phyloP scores from a whole-genome alignment of 2,329 filamentous ascomycete genomes.

The Ophiognomonia clavigignenti-juglandacearum region DNA sequence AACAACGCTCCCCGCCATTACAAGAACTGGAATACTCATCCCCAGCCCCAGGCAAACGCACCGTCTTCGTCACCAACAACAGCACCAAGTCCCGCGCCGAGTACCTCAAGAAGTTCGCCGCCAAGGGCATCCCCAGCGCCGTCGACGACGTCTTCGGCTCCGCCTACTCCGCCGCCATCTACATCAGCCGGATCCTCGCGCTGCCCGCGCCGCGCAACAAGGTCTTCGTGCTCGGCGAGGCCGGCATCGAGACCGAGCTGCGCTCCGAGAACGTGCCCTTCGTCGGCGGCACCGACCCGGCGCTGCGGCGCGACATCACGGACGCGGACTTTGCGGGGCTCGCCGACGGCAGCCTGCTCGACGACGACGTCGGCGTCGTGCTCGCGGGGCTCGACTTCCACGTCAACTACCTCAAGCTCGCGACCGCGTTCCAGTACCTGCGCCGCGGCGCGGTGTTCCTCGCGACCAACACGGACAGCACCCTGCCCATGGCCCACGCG shows the following conservation, averaged over 20 bases:
- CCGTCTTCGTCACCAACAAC: conserved; percentile 98
- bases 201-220: conserved; percentile 78
- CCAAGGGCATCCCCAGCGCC: conserved; percentile 71
- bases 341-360: conserved; percentile 69
- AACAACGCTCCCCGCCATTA: conserved; percentile 1
- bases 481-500: conserved; percentile 72
- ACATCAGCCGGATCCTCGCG: conserved; percentile 88
- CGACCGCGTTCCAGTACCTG: conserved; percentile 81
- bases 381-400: conserved; percentile 91
- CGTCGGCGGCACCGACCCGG: conserved; percentile 81
- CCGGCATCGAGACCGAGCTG: conserved; percentile 86
- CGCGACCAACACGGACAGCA: conserved; percentile 90
- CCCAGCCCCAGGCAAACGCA: conserved; percentile 68
- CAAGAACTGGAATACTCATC: background rate
- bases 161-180: conserved; percentile 90
- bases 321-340: conserved; percentile 76
- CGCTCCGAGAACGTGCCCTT: conserved; percentile 71
- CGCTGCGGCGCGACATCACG: conserved; percentile 70
- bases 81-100: conserved; percentile 92
- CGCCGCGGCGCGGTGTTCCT: conserved; percentile 78
- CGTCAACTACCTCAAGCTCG: conserved; percentile 89
- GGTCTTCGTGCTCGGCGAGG: conserved; percentile 89
- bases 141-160: conserved; percentile 94
- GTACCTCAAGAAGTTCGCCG: conserved; percentile 86
- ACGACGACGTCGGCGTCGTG: conserved; percentile 85